Percentiles rank a stretch among this genome's conserved stretches.
These are phyloP conservation scores for Candida taoyuanica DNA, from an alignment of 805 yeast species.

Conservation along the genomic window DNA sequence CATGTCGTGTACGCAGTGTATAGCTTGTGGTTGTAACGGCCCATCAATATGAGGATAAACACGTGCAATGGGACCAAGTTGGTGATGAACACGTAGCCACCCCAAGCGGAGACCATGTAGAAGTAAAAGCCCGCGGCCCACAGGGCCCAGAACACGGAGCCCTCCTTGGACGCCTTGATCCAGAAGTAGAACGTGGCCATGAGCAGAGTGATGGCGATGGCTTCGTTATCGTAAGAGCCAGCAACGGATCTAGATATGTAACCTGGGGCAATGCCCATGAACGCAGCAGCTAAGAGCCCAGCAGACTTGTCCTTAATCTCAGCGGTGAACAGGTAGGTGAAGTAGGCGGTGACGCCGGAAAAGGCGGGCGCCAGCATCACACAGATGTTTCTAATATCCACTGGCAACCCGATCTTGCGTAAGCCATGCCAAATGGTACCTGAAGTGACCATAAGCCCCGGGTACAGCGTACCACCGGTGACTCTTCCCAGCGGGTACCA, in stretches of 20 bases:
- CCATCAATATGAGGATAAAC: constrained; percentile 87
- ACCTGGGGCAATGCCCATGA: constrained; percentile 98
- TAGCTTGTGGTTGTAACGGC: constrained; percentile 77
- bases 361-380: constrained; percentile 96
- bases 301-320: constrained; percentile 90
- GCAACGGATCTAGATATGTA: constrained; percentile 98
- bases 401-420: constrained; percentile 63
- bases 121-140: constrained; percentile 86
- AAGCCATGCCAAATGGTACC: constrained; percentile 80
- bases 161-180: constrained; percentile 91
- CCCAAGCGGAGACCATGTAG: constrained; percentile 99
- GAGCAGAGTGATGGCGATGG: constrained; percentile 91
- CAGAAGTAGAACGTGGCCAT: constrained; percentile 95
- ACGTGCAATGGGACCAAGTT: constrained; percentile 95
- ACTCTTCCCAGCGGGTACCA: constrained; percentile 99
- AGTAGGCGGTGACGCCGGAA: constrained; percentile 86
- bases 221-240: constrained; percentile 98
- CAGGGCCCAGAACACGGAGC: constrained; percentile 80
- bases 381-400: constrained; percentile 93
- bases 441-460: constrained; percentile 98
- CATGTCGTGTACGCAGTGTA: constrained; percentile 93
- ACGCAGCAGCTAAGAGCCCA: constrained; percentile 87
- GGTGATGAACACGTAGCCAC: constrained; percentile 98
- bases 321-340: constrained; percentile 78
- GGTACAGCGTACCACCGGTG: constrained; percentile 97